Base-by-base conservation (phyloP, 495 filamentous ascomycete genomes). In the Astrothelium subdiscretum region DNA sequence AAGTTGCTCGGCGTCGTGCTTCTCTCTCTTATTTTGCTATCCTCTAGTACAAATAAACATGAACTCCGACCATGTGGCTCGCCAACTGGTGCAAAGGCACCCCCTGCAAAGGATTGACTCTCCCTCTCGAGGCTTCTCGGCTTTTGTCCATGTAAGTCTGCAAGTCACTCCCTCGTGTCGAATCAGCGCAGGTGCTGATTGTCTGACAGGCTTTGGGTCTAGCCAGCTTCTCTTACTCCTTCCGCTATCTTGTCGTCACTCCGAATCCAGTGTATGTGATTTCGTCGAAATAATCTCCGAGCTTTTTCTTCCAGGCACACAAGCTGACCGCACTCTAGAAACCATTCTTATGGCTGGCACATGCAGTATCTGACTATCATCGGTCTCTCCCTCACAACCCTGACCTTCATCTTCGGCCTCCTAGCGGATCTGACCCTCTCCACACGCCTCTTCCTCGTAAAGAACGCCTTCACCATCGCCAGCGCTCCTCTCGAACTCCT, bases 351-450 rank as follows among this genome's bases (percentile, higher is more conserved):
- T 69, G 91, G 90, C 26, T 91, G 89, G 80, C 87, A 92, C 71
- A 86, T 87, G 67, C 89, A 92, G 74, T 92, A 87, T 73, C 76
- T 92, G 57, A 95, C 89, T 60, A 90, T 95, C 65, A 84, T 95
- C 67, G 90, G 90, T 31, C 80, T 95, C 13, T 73, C 80, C 2
- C 72, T 94, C 40, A 80, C 90, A 2, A 81, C 85, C 18, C 61
- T 82, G 57, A 89, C 89, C 40, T 92, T 94, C 71, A 65, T 75
- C 26, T 72, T 82, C 64, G 92, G 82, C 8, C 71, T 91, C n/a
- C 72, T 91, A 31, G 87, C 90, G 38, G 91, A 96, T 75, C 62
- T 92, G 10, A 87, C 84, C 11, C 71, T 85, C 38, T 88, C 81
- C 8, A 76, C 74, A 0, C 73, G 72, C 29, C 76, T 95, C 43